phyloP scores from a whole-genome alignment of 192 early-diverging fungal species.

The Gigaspora rosea region DNA sequence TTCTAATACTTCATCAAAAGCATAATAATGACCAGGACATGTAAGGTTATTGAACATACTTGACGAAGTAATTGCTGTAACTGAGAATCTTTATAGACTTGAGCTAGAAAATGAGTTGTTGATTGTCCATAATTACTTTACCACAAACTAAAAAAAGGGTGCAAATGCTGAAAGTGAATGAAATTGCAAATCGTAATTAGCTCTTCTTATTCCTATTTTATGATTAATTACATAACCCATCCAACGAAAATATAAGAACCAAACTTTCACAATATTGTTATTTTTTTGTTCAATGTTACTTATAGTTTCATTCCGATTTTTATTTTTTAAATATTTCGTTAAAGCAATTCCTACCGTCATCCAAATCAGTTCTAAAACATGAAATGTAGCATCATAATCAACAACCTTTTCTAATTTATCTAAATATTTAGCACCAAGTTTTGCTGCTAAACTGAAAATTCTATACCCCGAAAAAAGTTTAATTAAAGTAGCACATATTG shows the following conservation, averaged over 20 bases:
- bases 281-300: background rate
- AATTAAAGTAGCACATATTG: background rate
- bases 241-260: background rate
- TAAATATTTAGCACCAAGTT: background rate
- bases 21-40: background rate
- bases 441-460: background rate
- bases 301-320: slow-evolving; percentile 9
- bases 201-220: background rate
- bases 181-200: background rate
- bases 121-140: background rate
- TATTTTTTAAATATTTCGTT: background rate
- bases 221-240: background rate
- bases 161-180: background rate
- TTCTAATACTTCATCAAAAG: slow-evolving; percentile 6
- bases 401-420: slow-evolving; percentile 26
- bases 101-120: background rate
- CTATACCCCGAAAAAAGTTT: background rate
- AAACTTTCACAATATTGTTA: slow-evolving; percentile 8
- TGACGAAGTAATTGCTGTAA: background rate
- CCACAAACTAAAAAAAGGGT: background rate
- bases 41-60: background rate
- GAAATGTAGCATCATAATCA: slow-evolving; percentile 6
- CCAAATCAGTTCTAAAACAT: slow-evolving; percentile 15
- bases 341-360: slow-evolving; percentile 1
- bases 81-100: background rate